These are phyloP conservation scores for Xanthoconium separans DNA, from an alignment of 1,284 basidiomycete species.

Conservation along the genomic window DNA sequence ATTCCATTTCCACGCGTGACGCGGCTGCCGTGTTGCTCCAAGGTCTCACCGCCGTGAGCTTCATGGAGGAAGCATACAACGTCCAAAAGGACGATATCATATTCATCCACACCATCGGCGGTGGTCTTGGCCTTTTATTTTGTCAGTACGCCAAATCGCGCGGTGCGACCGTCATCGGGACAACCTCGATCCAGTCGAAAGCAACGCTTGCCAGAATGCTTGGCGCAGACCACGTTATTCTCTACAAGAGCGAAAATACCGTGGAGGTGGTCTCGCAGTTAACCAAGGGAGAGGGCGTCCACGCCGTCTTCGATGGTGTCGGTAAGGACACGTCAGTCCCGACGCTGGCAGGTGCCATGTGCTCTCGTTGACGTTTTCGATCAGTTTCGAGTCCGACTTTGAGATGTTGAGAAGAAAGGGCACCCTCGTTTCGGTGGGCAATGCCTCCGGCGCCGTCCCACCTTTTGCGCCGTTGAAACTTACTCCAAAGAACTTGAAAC, in stretches of 20 bases:
- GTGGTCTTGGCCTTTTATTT: constrained; percentile 66
- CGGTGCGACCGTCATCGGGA: constrained; percentile 92
- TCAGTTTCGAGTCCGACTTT: constrained; percentile 81
- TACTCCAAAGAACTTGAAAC: constrained; percentile 79
- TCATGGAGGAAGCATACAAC: constrained; percentile 81
- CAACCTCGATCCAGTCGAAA: constrained; percentile 86
- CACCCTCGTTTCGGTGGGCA: constrained; percentile 87
- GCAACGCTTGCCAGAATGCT: constrained; percentile 77
- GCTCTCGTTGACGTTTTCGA: background rate
- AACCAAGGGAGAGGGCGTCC: constrained; percentile 81
- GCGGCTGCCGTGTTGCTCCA: constrained; percentile 75
- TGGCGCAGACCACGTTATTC: constrained; percentile 86
- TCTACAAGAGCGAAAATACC: constrained; percentile 75
- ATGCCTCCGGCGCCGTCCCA: constrained; percentile 80
- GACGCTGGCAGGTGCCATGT: background rate
- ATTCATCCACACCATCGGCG: constrained; percentile 89
- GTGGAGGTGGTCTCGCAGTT: constrained; percentile 74
- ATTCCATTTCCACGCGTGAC: constrained; percentile 56
- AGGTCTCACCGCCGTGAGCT: constrained; percentile 78
- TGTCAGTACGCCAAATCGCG: constrained; percentile 62
- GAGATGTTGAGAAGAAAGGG: constrained; percentile 79
- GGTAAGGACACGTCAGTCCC: constrained; percentile 82
- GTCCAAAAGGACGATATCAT: constrained; percentile 76
- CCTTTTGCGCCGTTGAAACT: constrained; percentile 78
- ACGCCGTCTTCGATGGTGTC: constrained; percentile 91